Evolutionary conservation across 495 filamentous ascomycete genomes (phyloP), one percentile per base, ranked within the genome.

Genomic region (Penicillium waksmanii): DNA sequence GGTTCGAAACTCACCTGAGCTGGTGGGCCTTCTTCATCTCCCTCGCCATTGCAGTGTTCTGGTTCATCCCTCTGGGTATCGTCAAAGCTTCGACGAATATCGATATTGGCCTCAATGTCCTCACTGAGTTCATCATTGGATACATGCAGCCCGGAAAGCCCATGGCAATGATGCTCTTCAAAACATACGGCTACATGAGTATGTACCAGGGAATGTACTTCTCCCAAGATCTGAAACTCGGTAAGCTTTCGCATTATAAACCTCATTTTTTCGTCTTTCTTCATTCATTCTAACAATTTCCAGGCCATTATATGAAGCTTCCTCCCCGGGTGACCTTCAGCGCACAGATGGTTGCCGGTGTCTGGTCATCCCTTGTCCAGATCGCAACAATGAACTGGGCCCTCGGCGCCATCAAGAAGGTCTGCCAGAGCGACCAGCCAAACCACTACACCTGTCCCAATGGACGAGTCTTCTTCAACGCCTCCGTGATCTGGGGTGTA

Each of bases 281-380:
- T 44, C 42, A 44, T 6, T 18, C 17, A 44, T 17, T 47, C 57
- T 53, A 51, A 55, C 49, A 15, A 27, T 6, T 11, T 13, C 15
- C 36, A 77, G 85, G 80, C 6, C 85, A 88, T 69, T 89, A 89
- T 65, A 84, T 88, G 80, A 89, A 89, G 65, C 71, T 89, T 5
- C 85, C 86, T 0, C 85, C 83, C 8, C 76, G 83, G 3, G 75
- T 84, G 3, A 83, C 84, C 35, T 89, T 88, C 62, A 70, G 68
- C 33, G 81, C 80, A 0, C 85, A 89, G 61, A 82, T 84, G 34
- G 61, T 85, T 19, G 75, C 84, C 2, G 77, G 73, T 43, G 60
- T 85, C 9, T 85, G 84, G 80, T 79, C 83, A 2, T 80, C 80
- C 2, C 74, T 88, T 40, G 84, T 87, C 5, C 84, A 87, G 60